These are phyloP conservation scores for Furcasterigmium furcatum DNA, from an alignment of 2,329 filamentous ascomycete species.

Conservation along the genomic window DNA sequence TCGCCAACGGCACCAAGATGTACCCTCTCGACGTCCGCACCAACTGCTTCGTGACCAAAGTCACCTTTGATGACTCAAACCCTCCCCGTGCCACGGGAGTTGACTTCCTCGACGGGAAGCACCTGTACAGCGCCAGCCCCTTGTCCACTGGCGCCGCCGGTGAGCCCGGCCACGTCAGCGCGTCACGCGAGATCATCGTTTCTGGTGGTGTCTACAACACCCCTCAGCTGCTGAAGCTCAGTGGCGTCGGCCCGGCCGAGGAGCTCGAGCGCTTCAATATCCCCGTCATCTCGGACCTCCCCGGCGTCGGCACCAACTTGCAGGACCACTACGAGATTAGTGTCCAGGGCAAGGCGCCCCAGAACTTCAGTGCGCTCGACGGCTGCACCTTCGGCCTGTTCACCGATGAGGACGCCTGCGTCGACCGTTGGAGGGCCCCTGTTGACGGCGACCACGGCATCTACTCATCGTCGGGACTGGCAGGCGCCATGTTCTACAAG, in stretches of 20 bases:
- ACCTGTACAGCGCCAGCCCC: conserved; percentile 43
- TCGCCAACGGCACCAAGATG: conserved; percentile 44
- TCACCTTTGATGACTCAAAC: conserved; percentile 34
- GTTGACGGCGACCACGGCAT: conserved; percentile 38
- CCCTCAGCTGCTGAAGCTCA: conserved; percentile 50
- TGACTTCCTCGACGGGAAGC: conserved; percentile 42
- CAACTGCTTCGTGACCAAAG: conserved; percentile 40
- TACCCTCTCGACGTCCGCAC: conserved; percentile 55
- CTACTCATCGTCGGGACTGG: conserved; percentile 16
- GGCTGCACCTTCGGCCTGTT: conserved; percentile 23
- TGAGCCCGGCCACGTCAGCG: conserved; percentile 15
- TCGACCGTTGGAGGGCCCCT: conserved; percentile 21
- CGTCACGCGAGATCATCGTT: conserved; percentile 44
- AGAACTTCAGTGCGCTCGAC: conserved; percentile 29
- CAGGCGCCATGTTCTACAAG: conserved; percentile 20
- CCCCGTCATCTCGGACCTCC: conserved; percentile 46
- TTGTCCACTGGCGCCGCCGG: conserved; percentile 15
- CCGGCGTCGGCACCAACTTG: conserved; percentile 58
- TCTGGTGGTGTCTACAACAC: conserved; percentile 50
- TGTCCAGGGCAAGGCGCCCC: conserved; percentile 37
- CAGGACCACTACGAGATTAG: conserved; percentile 53
- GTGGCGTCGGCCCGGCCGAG: conserved; percentile 38
- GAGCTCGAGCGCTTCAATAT: conserved; percentile 35
- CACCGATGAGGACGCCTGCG: conserved; percentile 26
- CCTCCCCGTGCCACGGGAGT: conserved; percentile 42